These are phyloP conservation scores for Ustilago shanxiensis DNA, from an alignment of 1,284 basidiomycete genomes.

Conservation along the genomic window DNA sequence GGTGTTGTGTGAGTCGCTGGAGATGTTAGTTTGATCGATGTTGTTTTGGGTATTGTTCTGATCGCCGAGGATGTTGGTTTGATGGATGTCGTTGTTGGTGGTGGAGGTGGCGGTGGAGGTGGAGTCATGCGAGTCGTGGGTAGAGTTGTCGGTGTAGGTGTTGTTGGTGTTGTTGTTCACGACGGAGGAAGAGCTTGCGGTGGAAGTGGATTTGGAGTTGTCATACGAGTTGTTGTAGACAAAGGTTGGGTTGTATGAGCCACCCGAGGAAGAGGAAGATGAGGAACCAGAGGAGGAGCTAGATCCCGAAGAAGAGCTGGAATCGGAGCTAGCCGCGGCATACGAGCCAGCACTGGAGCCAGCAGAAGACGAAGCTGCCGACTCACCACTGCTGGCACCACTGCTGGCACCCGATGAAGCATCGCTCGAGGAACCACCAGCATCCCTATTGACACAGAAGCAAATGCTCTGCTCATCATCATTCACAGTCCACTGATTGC, in stretches of 20 bases:
- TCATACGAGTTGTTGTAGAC: constrained; percentile 48
- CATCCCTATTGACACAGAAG: constrained; percentile 38
- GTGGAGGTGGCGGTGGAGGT: constrained; percentile 10
- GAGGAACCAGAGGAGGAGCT: neutral
- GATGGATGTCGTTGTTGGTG: constrained; percentile 20
- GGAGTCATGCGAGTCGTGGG: constrained; percentile 32
- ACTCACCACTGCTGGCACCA: neutral
- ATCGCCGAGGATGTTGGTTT: constrained; percentile 17
- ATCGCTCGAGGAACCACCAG: constrained; percentile 3
- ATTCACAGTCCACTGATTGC: constrained; percentile 33
- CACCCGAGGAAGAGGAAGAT: constrained; percentile 16
- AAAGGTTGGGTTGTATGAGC: constrained; percentile 29
- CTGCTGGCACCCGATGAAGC: neutral
- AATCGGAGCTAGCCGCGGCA: constrained; percentile 3
- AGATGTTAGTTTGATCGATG: constrained; percentile 15
- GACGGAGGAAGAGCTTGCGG: constrained; percentile 6
- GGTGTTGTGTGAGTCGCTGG: constrained; percentile 15
- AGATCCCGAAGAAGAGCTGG: constrained; percentile 8
- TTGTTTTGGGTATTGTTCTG: constrained; percentile 18
- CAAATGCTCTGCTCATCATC: constrained; percentile 36
- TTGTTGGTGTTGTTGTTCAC: constrained; percentile 27
- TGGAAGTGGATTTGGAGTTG: constrained; percentile 9
- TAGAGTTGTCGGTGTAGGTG: constrained; percentile 22
- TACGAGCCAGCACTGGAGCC: constrained; percentile 5
- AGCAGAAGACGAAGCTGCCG: neutral